Evolutionary conservation across 208 protist genomes (phyloP), one percentile per base, ranked within the genome.

Genomic region (Leishmania amazonensis): DNA sequence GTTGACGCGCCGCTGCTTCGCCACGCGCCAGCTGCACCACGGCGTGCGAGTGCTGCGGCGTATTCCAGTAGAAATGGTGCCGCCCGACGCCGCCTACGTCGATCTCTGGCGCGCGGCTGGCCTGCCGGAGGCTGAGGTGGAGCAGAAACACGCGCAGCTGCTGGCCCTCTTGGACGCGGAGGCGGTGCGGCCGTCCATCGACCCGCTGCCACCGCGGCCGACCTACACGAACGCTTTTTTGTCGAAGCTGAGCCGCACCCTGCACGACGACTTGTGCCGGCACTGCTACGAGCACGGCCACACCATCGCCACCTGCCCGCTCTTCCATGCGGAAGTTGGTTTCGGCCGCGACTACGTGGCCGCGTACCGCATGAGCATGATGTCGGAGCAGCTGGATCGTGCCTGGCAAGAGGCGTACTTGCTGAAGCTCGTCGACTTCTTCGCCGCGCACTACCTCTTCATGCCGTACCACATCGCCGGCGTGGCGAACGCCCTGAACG

Each of bases 391-490:
- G 80, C 85, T 97, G 47, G 87, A 91, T 60, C 78, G 81, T 1
- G 90, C 93, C 40, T 95, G 91, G 90, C 94, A 95, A 80, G 87
- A 94, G 80, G 89, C 82, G 35, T 96, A 96, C 78, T 80, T 97
- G 70, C 74, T 96, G 49, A 91, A 89, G 85, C 86, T 96, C 21
- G 85, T 92, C 1, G 88, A 93, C 47, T 97, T 97, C 80, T 89
- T 93, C 72, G 47, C 57, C 5, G 75, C 83, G 38, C 93, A 97
- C 65, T 78, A 73, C 15, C 42, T 88, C 7, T 91, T 93, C 80
- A 94, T 97, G 90, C 94, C 94, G 8, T 96, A 95, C 75, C 91
- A 97, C 87, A 96, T 96, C 83, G 87, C 89, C 40, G 94, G 94
- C 24, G 91, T 97, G 53, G 86, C 85, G 3, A 96, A 96, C 75